Evolutionary conservation across 225 moss, liverwort and hornwort species (phyloP), one percentile per base, ranked within the genome.

Genomic region (Polytrichum commune): DNA sequence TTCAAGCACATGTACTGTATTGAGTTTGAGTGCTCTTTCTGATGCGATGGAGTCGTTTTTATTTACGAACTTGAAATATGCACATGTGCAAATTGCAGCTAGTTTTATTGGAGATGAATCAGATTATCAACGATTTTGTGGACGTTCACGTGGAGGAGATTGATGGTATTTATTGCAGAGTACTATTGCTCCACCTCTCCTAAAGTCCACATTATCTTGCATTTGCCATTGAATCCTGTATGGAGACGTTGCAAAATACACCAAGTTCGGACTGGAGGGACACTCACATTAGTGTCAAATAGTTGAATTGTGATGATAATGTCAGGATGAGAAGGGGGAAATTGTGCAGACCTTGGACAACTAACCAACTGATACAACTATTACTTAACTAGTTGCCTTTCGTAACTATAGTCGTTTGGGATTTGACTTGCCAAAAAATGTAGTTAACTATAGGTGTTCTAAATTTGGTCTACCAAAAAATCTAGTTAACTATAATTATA

Each of bases 51-150:
- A 32, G 32, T 7, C 6, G 1, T 32, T 7, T 32, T 32, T 32
- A 30, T 32, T 7, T 7, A 7, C 7, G 6, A 7, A 32, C 1
- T 32, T 7, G 32, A 32, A 7, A 32, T 32, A 7, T 32, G 32
- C 1, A 7, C 32, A 32, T 72, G 16, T 64, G 1, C 18, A 84
- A 81, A 35, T 38, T 64, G 19, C 81, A 84, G 73, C 75, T 84
- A 30, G 84, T 75, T 5, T 75, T 84, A 66, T 84, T 75, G 0
- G 68, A 72, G 60, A 81, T 78, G 58, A 73, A 67, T 8, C 84
- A 78, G 30, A 73, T 84, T 18, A 75, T 78, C 4, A 19, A 81
- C 25, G 75, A 84, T 28, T 84, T 63, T 7, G 8, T 25, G 3
- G 46, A 73, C 19, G 20, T 86, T 13, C 53, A 27, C 0, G 78